Conservation (phyloP, 169 alveolate species). For the Amoebophrya sp. region DNA sequence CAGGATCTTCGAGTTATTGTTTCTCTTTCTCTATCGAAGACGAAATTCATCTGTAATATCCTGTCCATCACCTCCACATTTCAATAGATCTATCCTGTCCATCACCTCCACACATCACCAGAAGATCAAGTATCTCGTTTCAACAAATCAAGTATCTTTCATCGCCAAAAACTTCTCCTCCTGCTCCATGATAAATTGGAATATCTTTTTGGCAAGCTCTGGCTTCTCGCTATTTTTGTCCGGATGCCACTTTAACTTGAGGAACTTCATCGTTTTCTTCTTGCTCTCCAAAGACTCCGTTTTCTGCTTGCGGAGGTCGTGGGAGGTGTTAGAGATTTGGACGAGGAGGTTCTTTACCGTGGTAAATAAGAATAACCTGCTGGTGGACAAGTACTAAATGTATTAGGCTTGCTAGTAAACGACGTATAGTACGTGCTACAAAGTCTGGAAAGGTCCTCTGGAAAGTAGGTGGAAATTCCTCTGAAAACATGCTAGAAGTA, state of each 20-base stretch:
- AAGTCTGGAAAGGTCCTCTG: too few species aligned
- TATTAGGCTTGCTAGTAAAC: too few species aligned
- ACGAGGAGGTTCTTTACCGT: too few species aligned
- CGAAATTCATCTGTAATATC: too few species aligned
- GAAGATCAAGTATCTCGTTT: too few species aligned
- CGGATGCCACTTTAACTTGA: not conserved
- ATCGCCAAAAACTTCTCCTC: not conserved
- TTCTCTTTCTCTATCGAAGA: not conserved
- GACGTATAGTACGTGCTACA: too few species aligned
- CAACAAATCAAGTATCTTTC: too few species aligned
- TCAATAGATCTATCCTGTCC: not conserved
- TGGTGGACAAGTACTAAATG: too few species aligned
- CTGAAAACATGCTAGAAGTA: too few species aligned
- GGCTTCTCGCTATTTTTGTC: not conserved
- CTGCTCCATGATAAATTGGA: constrained; percentile 19
- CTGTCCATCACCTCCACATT: not conserved
- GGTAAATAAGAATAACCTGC: too few species aligned
- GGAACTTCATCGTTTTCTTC: constrained; percentile 4
- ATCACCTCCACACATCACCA: not conserved
- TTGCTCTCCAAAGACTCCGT: not conserved
- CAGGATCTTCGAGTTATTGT: not conserved
- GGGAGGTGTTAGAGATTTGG: too few species aligned
- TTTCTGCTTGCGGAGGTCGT: not conserved
- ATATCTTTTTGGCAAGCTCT: not conserved
- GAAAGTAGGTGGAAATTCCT: too few species aligned